Base-by-base conservation (phyloP, 306 rosid species). In the Lupinus albus region DNA sequence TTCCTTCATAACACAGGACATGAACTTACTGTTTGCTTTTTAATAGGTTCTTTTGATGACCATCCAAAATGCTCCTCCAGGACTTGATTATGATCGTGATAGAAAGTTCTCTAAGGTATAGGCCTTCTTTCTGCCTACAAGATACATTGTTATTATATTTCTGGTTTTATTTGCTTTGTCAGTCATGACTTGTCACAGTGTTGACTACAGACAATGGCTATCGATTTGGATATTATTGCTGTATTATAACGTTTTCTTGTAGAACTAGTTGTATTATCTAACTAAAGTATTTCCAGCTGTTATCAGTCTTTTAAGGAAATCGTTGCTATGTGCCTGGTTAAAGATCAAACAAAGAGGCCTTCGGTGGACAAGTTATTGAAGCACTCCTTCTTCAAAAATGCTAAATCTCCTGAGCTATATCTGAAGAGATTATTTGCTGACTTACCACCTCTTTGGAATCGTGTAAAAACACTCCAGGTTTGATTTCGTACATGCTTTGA, bases 261-360 rank as follows among this genome's bases (percentile, higher is more conserved):
- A 7, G 47, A 53, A 5, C 25, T 42, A 32, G 50, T 79, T 58
- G 78, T 79, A 73, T 83, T 83, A 78, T 85, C 97, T 94, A 88
- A 94, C 91, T 88, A 84, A 88, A 85, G 88, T 87, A 86, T 88
- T 86, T 91, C 84, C 96, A 88, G 99, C 88, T 81, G 97, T 91
- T 80, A 87, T 78, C 99, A 94, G 99, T 88, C 96, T 84, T 94
- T 94, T 85, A 94, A 94, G 88, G 97, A 94, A 83, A 91, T 94
- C 97, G 99, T 91, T 87, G 97, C 99, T 54, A 94, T 94, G 99
- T 91, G 99, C 86, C 82, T 94, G 82, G 99, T 94, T 71, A 94
- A 94, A 86, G 99, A 94, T 81, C 99, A 91, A 79, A 68, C 97
- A 46, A 94, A 91, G 89, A 85, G 99, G 78, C 99, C 99, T 28